Conservation (phyloP, 805 yeast genomes). For the Myxozyma mucilagina region DNA sequence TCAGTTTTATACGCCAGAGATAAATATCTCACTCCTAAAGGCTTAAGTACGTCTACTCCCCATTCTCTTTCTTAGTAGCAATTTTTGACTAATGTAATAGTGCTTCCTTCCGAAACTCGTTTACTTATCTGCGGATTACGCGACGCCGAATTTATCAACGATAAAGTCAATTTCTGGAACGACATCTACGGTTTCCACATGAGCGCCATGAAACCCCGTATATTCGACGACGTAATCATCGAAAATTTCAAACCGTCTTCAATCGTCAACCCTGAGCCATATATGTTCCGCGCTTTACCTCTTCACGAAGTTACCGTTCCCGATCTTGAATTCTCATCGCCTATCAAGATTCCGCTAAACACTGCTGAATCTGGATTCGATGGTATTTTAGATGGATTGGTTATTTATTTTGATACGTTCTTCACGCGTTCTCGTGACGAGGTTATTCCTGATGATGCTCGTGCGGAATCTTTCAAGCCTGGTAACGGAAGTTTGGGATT, state of each 20-base stretch:
- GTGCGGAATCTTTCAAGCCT: slow-evolving; percentile 44
- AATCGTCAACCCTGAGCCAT: slow-evolving; percentile 60
- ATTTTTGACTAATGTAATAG: slow-evolving; percentile 35
- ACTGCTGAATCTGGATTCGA: slow-evolving; percentile 54
- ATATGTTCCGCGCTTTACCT: slow-evolving; percentile 69
- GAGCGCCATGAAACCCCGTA: slow-evolving; percentile 67
- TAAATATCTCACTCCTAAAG: slow-evolving; percentile 72
- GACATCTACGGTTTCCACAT: slow-evolving; percentile 94
- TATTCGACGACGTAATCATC: slow-evolving; percentile 68
- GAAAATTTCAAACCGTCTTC: slow-evolving; percentile 66
- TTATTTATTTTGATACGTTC: slow-evolving; percentile 85
- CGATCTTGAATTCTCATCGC: slow-evolving; percentile 64
- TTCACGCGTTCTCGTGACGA: slow-evolving; percentile 53
- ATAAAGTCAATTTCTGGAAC: slow-evolving; percentile 92
- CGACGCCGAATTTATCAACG: slow-evolving; percentile 88
- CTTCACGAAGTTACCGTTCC: slow-evolving; percentile 72
- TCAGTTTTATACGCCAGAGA: slow-evolving; percentile 95
- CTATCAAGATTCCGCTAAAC: slow-evolving; percentile 49
- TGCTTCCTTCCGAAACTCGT: slow-evolving; percentile 91
- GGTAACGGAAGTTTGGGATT: slow-evolving; percentile 42
- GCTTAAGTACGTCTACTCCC: slow-evolving; percentile 47
- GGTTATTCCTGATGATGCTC: slow-evolving; percentile 22
- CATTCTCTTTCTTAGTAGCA: neutral
- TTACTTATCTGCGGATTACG: slow-evolving; percentile 90
- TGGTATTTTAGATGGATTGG: slow-evolving; percentile 73